Conservation (phyloP, 352 stramenopile genomes). For the Pelagophyceae sp. region DNA sequence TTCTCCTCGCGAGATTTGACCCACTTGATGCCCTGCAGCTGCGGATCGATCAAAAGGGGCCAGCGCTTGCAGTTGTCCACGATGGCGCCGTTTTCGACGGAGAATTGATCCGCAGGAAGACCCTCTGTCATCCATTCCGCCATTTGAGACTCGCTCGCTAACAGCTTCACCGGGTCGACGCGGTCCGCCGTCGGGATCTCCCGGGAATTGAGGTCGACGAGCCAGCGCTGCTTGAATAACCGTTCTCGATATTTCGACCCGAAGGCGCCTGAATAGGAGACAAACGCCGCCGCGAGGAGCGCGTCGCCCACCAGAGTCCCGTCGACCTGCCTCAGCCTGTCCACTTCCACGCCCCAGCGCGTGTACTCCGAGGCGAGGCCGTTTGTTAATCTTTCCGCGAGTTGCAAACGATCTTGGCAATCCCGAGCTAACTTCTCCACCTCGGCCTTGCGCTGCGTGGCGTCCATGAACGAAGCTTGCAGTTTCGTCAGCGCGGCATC, state of each 20-base stretch:
- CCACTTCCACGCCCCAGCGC: constrained; percentile 72
- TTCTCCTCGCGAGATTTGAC: constrained; percentile 46
- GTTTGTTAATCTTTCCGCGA: constrained; percentile 73
- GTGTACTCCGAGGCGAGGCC: constrained; percentile 73
- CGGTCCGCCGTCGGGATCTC: constrained; percentile 61
- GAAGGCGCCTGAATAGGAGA: constrained; percentile 81
- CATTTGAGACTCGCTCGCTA: constrained; percentile 66
- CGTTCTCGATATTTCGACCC: constrained; percentile 63
- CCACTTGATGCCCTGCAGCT: constrained; percentile 76
- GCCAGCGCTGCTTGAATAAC: constrained; percentile 68
- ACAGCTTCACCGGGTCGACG: constrained; percentile 67
- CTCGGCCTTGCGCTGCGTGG: constrained; percentile 77
- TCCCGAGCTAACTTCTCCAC: constrained; percentile 67
- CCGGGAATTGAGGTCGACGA: constrained; percentile 65
- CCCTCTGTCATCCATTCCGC: constrained; percentile 83
- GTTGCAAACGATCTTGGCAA: constrained; percentile 68
- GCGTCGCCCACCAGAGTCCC: constrained; percentile 70
- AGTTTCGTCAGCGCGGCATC: constrained; percentile 62
- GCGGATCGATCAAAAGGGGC: constrained; percentile 75
- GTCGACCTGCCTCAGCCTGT: constrained; percentile 51
- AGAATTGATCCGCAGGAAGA: constrained; percentile 73
- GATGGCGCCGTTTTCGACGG: constrained; percentile 69
- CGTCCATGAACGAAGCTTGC: constrained; percentile 46
- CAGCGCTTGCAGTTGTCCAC: constrained; percentile 64
- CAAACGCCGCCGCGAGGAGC: constrained; percentile 70